These are phyloP conservation scores for Priceomyces castillae DNA, from an alignment of 805 yeast species.

Conservation along the genomic window DNA sequence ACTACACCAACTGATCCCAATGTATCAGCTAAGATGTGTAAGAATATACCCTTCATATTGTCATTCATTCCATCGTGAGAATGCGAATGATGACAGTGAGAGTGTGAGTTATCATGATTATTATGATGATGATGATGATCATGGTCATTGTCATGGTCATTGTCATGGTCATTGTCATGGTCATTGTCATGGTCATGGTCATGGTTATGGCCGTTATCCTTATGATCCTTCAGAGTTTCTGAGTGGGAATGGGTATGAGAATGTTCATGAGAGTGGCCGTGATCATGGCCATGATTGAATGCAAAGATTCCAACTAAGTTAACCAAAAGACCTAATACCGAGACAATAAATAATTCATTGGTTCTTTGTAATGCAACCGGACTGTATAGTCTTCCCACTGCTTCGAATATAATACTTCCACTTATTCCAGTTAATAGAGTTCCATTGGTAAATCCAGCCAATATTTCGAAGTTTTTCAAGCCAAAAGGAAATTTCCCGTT, in stretches of 20 bases:
- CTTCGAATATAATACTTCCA: constrained; percentile 83
- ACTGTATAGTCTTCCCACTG: constrained; percentile 71
- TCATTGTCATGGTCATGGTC: constrained; percentile 19
- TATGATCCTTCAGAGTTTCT: too few relatives aligned
- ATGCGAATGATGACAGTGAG: constrained; percentile 5
- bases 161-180: constrained; percentile 18
- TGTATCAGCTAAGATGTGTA: constrained; percentile 93
- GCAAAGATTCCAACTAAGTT: constrained; percentile 93
- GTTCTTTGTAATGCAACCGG: constrained; percentile 81
- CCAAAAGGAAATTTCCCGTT: constrained; percentile 81
- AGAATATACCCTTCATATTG: constrained; percentile 90
- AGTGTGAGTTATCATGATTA: constrained; percentile 6
- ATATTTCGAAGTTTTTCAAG: constrained; percentile 75
- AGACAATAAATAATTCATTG: constrained; percentile 80
- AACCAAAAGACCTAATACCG: constrained; percentile 79
- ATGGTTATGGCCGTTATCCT: too few relatives aligned
- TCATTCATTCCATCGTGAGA: constrained; percentile 36
- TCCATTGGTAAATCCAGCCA: constrained; percentile 96
- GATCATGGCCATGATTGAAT: constrained; percentile 79
- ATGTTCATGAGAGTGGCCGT: constrained; percentile 28
- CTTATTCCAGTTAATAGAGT: constrained; percentile 84
- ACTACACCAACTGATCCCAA: constrained; percentile 97
- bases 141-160: constrained; percentile 9
- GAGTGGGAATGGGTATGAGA: constrained; percentile 17
- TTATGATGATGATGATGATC: neutral